phyloP scores from a whole-genome alignment of 805 yeast genomes.

The Candida taoyuanica region DNA sequence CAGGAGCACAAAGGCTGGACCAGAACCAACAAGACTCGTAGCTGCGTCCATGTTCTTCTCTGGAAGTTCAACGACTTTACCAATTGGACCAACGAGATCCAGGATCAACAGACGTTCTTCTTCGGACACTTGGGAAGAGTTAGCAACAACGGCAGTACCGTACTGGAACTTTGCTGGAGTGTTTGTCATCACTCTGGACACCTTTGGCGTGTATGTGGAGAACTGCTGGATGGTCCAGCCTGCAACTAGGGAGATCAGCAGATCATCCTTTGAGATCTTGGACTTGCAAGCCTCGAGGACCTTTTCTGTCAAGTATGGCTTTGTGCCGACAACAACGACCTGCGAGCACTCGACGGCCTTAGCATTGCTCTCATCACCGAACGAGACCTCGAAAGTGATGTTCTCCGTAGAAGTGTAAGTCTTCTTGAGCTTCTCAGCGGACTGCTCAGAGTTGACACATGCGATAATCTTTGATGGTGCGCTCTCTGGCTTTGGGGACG shows the following conservation, averaged over 20 bases:
- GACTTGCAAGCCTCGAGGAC: constrained; percentile 43
- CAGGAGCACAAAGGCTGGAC: constrained; percentile 88
- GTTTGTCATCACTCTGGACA: constrained; percentile 96
- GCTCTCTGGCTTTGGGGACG: constrained; percentile 35
- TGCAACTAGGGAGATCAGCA: constrained; percentile 81
- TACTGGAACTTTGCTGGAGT: constrained; percentile 92
- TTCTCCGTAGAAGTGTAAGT: constrained; percentile 39
- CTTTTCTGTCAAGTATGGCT: constrained; percentile 72
- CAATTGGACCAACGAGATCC: constrained; percentile 59
- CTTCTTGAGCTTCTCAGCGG: constrained; percentile 44
- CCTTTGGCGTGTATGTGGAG: constrained; percentile 41
- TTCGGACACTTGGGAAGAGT: constrained; percentile 46
- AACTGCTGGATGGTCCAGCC: constrained; percentile 85
- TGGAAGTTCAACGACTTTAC: constrained; percentile 60
- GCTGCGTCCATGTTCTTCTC: constrained; percentile 97
- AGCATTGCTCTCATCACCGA: constrained; percentile 42
- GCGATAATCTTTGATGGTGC: constrained; percentile 72
- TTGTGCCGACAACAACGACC: constrained; percentile 77
- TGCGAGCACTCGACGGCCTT: constrained; percentile 61
- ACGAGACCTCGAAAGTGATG: constrained; percentile 47
- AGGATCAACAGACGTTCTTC: constrained; percentile 39
- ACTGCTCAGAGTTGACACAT: constrained; percentile 58
- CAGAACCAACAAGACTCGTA: constrained; percentile 92
- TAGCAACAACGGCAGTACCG: constrained; percentile 92
- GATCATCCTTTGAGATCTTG: constrained; percentile 36